These are phyloP conservation scores for Cordia subcordata DNA, from an alignment of 257 asterid species.

Conservation along the genomic window DNA sequence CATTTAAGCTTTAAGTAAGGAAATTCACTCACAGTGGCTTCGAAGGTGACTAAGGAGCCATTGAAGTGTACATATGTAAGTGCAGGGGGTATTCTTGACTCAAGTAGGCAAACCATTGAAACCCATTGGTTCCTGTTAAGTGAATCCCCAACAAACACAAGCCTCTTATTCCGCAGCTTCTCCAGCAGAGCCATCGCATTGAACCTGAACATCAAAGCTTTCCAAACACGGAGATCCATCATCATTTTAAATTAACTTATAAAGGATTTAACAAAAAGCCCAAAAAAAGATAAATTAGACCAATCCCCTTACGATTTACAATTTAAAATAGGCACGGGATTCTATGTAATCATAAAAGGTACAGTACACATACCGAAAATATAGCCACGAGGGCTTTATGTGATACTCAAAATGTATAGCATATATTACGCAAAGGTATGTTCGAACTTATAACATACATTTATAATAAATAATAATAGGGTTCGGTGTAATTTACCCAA, in stretches of 20 bases:
- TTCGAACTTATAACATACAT: no score
- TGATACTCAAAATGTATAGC: no score
- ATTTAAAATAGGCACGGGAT: no score
- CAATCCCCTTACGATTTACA: no score
- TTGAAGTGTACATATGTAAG: conserved; percentile 18
- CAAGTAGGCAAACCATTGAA: conserved; percentile 59
- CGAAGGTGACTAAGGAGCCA: conserved; percentile 34
- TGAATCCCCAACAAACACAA: conserved; percentile 65
- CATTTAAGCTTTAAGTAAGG: neutral
- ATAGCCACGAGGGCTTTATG: no score
- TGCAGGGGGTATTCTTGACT: conserved; percentile 31
- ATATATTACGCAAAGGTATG: no score
- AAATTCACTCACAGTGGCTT: conserved; percentile 34
- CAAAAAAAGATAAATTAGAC: conserved; percentile 1
- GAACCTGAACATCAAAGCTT: conserved; percentile 33
- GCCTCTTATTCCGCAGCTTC: conserved; percentile 52
- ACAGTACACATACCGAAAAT: no score
- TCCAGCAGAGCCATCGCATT: conserved; percentile 47
- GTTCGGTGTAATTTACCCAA: no score
- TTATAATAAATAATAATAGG: no score
- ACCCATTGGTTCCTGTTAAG: conserved; percentile 55
- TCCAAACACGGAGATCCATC: neutral
- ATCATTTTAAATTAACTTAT: neutral
- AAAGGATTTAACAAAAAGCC: neutral
- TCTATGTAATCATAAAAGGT: no score